Percentiles rank a stretch among this genome's conserved stretches.
Conservation (phyloP, 495 filamentous ascomycete genomes). For the Aspergillus asperescens region DNA sequence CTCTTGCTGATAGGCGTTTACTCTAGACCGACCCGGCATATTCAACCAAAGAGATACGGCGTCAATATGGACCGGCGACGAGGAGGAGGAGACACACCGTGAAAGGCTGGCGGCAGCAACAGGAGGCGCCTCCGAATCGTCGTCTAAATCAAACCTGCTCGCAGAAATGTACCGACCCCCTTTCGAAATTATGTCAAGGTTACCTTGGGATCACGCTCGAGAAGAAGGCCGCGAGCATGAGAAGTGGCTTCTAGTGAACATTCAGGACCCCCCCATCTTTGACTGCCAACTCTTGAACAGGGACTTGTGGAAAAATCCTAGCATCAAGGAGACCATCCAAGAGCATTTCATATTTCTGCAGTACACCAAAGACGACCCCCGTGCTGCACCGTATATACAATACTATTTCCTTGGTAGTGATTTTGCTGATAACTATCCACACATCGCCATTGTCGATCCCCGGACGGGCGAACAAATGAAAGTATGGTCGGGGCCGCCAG, state of each 20-base stretch:
- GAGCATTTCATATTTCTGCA: conserved; percentile 96
- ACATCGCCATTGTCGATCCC: conserved; percentile 93
- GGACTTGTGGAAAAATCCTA: conserved; percentile 86
- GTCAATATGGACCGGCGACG: conserved; percentile 69
- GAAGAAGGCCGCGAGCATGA: conserved; percentile 75
- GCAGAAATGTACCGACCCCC: conserved; percentile 91
- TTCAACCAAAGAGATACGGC: conserved; percentile 72
- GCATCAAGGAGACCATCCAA: conserved; percentile 70
- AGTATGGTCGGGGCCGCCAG: conserved; percentile 81
- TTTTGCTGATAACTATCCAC: conserved; percentile 78
- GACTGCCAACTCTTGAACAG: conserved; percentile 89
- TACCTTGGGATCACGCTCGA: conserved; percentile 74
- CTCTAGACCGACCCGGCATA: conserved; percentile 60
- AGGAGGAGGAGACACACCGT: conserved; percentile 39
- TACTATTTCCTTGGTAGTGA: conserved; percentile 79
- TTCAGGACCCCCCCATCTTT: conserved; percentile 87
- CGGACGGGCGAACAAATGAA: conserved; percentile 97
- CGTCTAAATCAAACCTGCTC: conserved; percentile 64
- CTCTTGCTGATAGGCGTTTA: conserved; percentile 10
- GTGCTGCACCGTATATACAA: conserved; percentile 71
- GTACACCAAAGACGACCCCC: conserved; percentile 73
- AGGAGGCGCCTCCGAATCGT: conserved; percentile 67
- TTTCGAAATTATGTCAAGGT: conserved; percentile 71
- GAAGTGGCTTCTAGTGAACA: conserved; percentile 93
- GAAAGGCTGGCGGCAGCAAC: conserved; percentile 56